phyloP scores from a whole-genome alignment of 129 eudicot species.

The carrot (Daucus carota) region DNA sequence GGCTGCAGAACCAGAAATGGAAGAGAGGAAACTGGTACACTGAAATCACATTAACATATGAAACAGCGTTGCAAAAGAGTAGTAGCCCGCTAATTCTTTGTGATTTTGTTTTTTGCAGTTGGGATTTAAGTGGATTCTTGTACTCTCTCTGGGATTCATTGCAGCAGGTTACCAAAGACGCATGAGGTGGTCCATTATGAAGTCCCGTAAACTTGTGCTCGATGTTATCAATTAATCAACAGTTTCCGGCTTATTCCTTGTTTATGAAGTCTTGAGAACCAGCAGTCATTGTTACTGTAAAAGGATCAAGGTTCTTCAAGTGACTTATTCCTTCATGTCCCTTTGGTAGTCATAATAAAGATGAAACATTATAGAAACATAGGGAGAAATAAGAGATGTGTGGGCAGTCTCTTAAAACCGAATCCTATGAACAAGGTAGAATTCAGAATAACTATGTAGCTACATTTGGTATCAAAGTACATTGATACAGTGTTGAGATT shows the following conservation, averaged over 20 bases:
- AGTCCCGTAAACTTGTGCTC: conserved; percentile 71
- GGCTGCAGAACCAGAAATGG: conserved; percentile 97
- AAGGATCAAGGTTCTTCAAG: background rate
- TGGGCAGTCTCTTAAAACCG: background rate
- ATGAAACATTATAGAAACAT: background rate
- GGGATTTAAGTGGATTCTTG: conserved; percentile 88
- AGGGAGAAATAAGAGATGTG: conserved; percentile 13
- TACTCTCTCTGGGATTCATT: conserved; percentile 61
- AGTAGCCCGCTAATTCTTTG: background rate
- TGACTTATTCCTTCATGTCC: background rate
- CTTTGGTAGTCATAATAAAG: background rate
- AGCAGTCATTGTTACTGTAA: conserved; percentile 2
- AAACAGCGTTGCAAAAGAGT: background rate
- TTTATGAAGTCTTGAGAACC: conserved; percentile 1
- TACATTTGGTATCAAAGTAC: no score
- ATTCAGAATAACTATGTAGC: no score
- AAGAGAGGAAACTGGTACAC: conserved; percentile 72
- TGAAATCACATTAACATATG: background rate
- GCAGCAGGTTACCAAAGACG: conserved; percentile 76
- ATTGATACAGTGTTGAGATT: no score
- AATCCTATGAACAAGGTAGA: conserved; percentile 3
- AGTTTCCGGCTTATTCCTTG: background rate
- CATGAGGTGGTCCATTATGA: conserved; percentile 65
- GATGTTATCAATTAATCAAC: conserved; percentile 57
- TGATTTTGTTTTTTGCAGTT: conserved; percentile 30